These are phyloP conservation scores for Apophysomyces sp. DNA, from an alignment of 371 early-diverging fungal species.

Conservation along the genomic window DNA sequence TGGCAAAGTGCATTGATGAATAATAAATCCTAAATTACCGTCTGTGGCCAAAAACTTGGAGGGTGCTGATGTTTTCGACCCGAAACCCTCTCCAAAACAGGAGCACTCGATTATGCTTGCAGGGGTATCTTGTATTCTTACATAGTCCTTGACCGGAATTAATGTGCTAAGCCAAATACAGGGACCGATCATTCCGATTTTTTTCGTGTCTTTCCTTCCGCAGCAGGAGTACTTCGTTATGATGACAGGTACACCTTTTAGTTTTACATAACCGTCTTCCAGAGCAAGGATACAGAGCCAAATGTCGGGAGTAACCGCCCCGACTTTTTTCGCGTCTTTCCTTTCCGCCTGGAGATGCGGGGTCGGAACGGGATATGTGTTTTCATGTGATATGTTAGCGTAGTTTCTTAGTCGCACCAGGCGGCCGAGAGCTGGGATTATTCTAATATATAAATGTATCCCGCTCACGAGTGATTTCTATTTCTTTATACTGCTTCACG, in stretches of 20 bases:
- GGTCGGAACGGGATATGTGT: not conserved
- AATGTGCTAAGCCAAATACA: too few species aligned
- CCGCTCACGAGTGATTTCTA: slow-evolving; percentile 1
- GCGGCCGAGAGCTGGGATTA: not conserved
- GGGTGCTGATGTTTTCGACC: too few species aligned
- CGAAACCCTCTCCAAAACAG: not conserved
- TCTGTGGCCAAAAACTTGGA: too few species aligned
- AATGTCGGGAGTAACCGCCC: not conserved
- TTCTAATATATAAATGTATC: not conserved
- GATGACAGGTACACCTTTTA: too few species aligned
- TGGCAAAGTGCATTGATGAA: slow-evolving; percentile 57
- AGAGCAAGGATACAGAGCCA: not conserved
- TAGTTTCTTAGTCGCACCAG: not conserved
- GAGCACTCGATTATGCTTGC: not conserved
- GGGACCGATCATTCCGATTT: too few species aligned
- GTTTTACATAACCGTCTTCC: too few species aligned
- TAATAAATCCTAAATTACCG: not conserved
- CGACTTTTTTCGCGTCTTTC: not conserved
- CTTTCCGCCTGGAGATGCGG: not conserved
- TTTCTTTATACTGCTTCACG: slow-evolving; percentile 9
- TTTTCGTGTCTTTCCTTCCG: too few species aligned
- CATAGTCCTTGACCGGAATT: too few species aligned
- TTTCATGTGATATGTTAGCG: not conserved
- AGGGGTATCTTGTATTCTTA: too few species aligned
- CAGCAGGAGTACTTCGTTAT: too few species aligned